These are phyloP conservation scores for Hansenula lynferdii DNA, from an alignment of 1,139 yeast genomes.

Conservation along the genomic window DNA sequence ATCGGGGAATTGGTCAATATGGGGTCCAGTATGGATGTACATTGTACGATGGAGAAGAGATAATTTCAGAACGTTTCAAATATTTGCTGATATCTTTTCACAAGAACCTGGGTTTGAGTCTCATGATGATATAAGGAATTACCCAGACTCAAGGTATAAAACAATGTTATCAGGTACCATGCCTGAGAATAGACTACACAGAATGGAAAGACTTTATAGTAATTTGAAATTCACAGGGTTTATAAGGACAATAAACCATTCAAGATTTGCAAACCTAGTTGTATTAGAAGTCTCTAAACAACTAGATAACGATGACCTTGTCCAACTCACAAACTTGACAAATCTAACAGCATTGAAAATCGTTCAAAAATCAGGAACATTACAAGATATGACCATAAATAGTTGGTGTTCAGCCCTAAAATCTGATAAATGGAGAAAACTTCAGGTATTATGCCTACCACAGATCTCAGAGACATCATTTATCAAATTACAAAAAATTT, in stretches of 20 bases:
- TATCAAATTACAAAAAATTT: constrained; percentile 13
- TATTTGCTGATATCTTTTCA: constrained; percentile 23
- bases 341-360: constrained; percentile 15
- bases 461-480: constrained; percentile 11
- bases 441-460: constrained; percentile 17
- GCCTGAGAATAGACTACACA: constrained; percentile 14
- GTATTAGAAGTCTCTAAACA: constrained; percentile 16
- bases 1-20: constrained; percentile 19
- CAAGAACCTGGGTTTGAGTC: constrained; percentile 17
- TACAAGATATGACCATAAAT: constrained; percentile 14
- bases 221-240: constrained; percentile 14
- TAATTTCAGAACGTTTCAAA: constrained; percentile 20
- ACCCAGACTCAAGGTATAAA: constrained; percentile 10
- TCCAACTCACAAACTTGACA: constrained; percentile 13
- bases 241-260: constrained; percentile 10
- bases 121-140: constrained; percentile 15
- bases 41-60: constrained; percentile 24
- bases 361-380: constrained; percentile 3
- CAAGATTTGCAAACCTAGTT: constrained; percentile 11
- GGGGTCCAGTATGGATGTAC: constrained; percentile 26
- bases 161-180: constrained; percentile 9
- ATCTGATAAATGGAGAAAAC: constrained; percentile 15
- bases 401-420: constrained; percentile 19
- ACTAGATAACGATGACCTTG: constrained; percentile 11
- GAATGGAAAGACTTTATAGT: constrained; percentile 21